These are phyloP conservation scores for Scalesia atractyloides DNA, from an alignment of 129 eudicot genomes.

Conservation along the genomic window DNA sequence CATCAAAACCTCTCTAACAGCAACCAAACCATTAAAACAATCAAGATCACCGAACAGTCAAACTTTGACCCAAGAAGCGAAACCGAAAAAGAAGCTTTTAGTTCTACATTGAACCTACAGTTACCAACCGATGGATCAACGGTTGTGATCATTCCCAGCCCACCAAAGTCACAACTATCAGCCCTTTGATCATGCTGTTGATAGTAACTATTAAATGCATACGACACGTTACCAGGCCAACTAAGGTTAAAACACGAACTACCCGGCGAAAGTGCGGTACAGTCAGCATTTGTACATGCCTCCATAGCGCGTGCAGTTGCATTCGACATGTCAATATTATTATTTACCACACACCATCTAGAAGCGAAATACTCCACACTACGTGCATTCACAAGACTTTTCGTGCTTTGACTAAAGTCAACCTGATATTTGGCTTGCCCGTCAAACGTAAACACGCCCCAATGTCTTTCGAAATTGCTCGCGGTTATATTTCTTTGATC, in stretches of 20 bases:
- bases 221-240: constrained; percentile 87
- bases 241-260: constrained; percentile 78
- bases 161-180: constrained; percentile 78
- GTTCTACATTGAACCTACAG: constrained; percentile 70
- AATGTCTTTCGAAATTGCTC: constrained; percentile 77
- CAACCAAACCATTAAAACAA: constrained; percentile 34
- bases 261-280: constrained; percentile 69
- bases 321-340: constrained; percentile 62
- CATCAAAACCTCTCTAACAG: constrained; percentile 32
- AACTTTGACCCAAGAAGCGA: constrained; percentile 24
- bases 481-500: constrained; percentile 55
- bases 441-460: constrained; percentile 91
- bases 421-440: constrained; percentile 86
- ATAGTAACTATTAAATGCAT: constrained; percentile 85
- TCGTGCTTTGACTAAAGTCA: constrained; percentile 48
- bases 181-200: constrained; percentile 79
- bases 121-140: constrained; percentile 79
- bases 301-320: constrained; percentile 59
- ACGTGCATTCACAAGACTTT: constrained; percentile 64
- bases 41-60: constrained; percentile 28
- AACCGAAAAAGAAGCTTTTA: constrained; percentile 49
- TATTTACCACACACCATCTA: constrained; percentile 84
- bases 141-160: constrained; percentile 87
- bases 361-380: constrained; percentile 68
- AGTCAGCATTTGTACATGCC: constrained; percentile 74